These are phyloP conservation scores for Wickerhamomyces xylosicus DNA, from an alignment of 805 yeast species.

Conservation along the genomic window DNA sequence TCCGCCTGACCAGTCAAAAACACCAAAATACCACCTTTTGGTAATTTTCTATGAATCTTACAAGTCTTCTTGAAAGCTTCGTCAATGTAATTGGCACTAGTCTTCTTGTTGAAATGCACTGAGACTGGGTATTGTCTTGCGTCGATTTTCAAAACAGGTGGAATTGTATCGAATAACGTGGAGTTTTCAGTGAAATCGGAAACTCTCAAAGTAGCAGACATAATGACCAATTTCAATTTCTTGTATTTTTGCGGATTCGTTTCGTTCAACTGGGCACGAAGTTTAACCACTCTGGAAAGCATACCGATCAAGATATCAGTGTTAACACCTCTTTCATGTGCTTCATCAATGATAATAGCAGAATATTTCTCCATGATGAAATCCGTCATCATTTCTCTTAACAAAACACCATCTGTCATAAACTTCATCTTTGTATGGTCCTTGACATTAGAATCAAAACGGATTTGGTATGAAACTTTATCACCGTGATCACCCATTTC, in stretches of 20 bases:
- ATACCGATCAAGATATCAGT: conserved; percentile 95
- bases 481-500: conserved; percentile 68
- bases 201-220: conserved; percentile 96
- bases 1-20: conserved; percentile 95
- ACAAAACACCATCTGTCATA: conserved; percentile 90
- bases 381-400: conserved; percentile 89
- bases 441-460: conserved; percentile 65
- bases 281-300: conserved; percentile 73
- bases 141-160: conserved; percentile 83
- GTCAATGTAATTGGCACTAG: conserved; percentile 69
- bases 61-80: conserved; percentile 80
- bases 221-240: conserved; percentile 74
- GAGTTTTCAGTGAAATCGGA: conserved; percentile 84
- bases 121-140: conserved; percentile 95
- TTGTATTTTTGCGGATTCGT: conserved; percentile 37
- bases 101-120: conserved; percentile 76
- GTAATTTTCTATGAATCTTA: conserved; percentile 77
- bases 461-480: conserved; percentile 69
- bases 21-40: conserved; percentile 88
- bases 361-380: conserved; percentile 76
- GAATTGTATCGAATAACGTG: conserved; percentile 55
- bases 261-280: conserved; percentile 47
- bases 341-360: conserved; percentile 87
- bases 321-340: conserved; percentile 93
- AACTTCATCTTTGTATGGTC: conserved; percentile 67